Evolutionary conservation across 2,329 filamentous ascomycete genomes (phyloP).

Genomic region (Claviceps sp.): DNA sequence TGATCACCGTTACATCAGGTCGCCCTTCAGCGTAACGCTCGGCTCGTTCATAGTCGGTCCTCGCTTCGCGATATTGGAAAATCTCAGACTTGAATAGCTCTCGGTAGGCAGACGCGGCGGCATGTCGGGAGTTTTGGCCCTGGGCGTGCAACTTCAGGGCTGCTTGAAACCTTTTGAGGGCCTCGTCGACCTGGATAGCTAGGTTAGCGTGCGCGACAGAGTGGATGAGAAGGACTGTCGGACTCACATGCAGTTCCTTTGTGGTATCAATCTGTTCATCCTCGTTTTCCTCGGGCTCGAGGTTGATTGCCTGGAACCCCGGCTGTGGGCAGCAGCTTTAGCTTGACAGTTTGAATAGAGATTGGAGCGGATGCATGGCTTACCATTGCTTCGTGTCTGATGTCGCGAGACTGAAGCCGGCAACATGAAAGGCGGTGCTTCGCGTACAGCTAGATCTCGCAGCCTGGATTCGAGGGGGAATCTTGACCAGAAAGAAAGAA

Average conservation of each 20-base stretch:
- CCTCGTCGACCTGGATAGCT: slow-evolving; percentile 66
- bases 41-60: slow-evolving; percentile 69
- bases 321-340: slow-evolving; percentile 26
- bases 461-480: not conserved
- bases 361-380: not conserved
- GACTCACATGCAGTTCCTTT: slow-evolving; percentile 66
- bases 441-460: not conserved
- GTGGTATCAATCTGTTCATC: slow-evolving; percentile 92
- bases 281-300: slow-evolving; percentile 80
- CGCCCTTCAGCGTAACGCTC: slow-evolving; percentile 40
- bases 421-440: not conserved
- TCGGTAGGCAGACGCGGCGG: slow-evolving; percentile 70
- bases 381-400: not conserved
- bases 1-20: slow-evolving; percentile 25
- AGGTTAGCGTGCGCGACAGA: not conserved
- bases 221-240: not conserved
- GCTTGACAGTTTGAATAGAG: not conserved
- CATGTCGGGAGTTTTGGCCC: slow-evolving; percentile 59
- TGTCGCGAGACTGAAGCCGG: not conserved
- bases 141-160: slow-evolving; percentile 87
- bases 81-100: slow-evolving; percentile 84
- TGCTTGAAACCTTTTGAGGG: slow-evolving; percentile 83
- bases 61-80: slow-evolving; percentile 79
- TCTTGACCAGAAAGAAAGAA: not conserved
- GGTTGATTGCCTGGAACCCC: slow-evolving; percentile 77